Conservation (phyloP, 2,329 filamentous ascomycete genomes). For the Talaromyces sp. region DNA sequence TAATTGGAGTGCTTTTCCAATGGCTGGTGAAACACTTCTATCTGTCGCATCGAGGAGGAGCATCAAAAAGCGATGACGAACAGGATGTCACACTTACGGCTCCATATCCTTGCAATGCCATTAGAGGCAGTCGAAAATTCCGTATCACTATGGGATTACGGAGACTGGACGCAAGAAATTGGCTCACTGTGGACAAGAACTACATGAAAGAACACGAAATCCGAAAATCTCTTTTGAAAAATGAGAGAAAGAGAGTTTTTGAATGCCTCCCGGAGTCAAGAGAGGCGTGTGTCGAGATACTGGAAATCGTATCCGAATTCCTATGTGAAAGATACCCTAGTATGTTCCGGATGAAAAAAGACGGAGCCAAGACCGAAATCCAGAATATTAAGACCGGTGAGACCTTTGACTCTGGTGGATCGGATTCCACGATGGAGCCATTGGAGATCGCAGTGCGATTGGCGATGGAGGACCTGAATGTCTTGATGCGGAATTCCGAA, state of each 20-base stretch:
- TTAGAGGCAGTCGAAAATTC: constrained; percentile 33
- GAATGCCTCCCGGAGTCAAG: constrained; percentile 40
- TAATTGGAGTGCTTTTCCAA: constrained; percentile 23
- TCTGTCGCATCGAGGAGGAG: neutral
- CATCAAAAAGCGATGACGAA: constrained; percentile 7
- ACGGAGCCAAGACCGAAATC: constrained; percentile 24
- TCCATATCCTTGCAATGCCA: constrained; percentile 33
- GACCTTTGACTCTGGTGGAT: constrained; percentile 33
- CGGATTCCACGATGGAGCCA: constrained; percentile 33
- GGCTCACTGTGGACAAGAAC: constrained; percentile 44
- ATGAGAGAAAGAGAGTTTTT: constrained; percentile 36
- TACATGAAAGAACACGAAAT: constrained; percentile 41
- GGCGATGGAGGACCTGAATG: constrained; percentile 48
- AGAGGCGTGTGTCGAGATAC: constrained; percentile 42
- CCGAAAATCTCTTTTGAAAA: constrained; percentile 35
- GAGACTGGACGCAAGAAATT: constrained; percentile 41
- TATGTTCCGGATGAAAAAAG: constrained; percentile 32
- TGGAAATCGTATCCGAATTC: constrained; percentile 42
- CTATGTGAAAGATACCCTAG: constrained; percentile 39
- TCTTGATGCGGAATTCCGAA: constrained; percentile 42
- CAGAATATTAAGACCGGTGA: constrained; percentile 42
- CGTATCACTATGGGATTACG: constrained; percentile 45
- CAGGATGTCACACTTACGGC: constrained; percentile 27
- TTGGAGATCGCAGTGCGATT: constrained; percentile 47
- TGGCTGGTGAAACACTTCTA: constrained; percentile 16